Conservation (phyloP, 106 monocot genomes). For the Dendrobium officinale region DNA sequence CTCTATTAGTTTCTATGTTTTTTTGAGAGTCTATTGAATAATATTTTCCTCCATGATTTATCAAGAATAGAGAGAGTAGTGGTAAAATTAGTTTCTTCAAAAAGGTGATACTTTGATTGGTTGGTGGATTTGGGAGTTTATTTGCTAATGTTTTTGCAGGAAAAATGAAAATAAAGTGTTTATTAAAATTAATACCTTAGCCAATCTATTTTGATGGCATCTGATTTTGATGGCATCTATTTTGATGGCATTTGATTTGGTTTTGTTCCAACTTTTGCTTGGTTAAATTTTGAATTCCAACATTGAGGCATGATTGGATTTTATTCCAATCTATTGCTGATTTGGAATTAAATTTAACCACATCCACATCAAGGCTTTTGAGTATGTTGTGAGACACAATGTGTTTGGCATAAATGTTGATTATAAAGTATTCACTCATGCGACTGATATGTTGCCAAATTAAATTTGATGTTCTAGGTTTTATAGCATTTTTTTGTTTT, state of each 20-base stretch:
- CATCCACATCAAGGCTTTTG: background rate
- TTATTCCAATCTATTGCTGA: background rate
- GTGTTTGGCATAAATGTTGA: background rate
- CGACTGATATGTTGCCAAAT: no score
- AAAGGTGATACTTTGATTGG: background rate
- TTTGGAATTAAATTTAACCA: background rate
- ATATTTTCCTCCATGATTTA: background rate
- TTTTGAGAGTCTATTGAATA: background rate
- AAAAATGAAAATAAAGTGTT: background rate
- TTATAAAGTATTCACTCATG: no score
- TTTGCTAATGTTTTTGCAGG: background rate
- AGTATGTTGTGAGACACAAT: background rate
- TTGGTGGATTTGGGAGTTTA: background rate
- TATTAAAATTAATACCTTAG: background rate
- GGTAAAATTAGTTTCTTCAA: background rate
- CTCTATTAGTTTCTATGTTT: background rate
- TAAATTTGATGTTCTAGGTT: no score
- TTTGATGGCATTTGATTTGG: background rate
- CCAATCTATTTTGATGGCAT: background rate
- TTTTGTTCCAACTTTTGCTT: background rate
- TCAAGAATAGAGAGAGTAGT: background rate
- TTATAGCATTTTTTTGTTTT: background rate
- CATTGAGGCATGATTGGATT: background rate
- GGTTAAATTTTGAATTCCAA: background rate
- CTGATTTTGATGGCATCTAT: background rate